These are phyloP conservation scores for Amanita pseudoporphyria DNA, from an alignment of 768 basidiomycete genomes.

Conservation along the genomic window DNA sequence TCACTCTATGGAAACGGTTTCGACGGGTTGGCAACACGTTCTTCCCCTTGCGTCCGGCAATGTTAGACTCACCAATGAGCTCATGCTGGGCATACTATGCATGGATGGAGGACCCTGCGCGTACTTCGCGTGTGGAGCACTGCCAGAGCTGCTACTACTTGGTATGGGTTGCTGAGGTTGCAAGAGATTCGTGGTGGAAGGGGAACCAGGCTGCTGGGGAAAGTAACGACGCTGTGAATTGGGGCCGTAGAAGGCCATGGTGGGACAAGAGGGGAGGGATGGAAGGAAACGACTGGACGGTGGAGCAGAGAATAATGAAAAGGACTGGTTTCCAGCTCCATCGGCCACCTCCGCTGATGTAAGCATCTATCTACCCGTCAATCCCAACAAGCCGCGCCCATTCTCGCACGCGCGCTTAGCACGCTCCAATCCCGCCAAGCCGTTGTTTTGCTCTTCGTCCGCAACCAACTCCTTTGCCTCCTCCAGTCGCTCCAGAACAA, in stretches of 20 bases:
- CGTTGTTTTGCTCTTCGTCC: constrained; percentile 21
- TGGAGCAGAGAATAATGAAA: constrained; percentile 10
- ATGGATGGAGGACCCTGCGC: constrained; percentile 27
- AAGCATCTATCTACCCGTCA: constrained; percentile 30
- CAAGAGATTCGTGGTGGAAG: constrained; percentile 46
- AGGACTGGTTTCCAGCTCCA: constrained; percentile 7
- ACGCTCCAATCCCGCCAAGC: constrained; percentile 17
- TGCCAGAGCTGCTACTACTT: constrained; percentile 13
- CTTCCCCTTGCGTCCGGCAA: background rate
- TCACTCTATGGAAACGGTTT: constrained; percentile 21
- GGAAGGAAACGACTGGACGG: constrained; percentile 14
- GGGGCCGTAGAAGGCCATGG: constrained; percentile 24
- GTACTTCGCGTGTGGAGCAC: constrained; percentile 33
- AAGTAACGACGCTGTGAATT: constrained; percentile 34
- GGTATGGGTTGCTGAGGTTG: constrained; percentile 14
- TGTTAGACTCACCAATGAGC: constrained; percentile 29
- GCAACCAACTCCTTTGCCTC: constrained; percentile 37
- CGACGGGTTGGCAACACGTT: background rate
- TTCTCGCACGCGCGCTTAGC: background rate
- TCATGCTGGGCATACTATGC: constrained; percentile 27
- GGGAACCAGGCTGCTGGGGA: constrained; percentile 26
- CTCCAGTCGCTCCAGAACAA: constrained; percentile 43
- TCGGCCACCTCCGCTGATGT: constrained; percentile 11
- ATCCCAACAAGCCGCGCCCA: constrained; percentile 16
- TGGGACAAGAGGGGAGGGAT: constrained; percentile 10